phyloP scores from a whole-genome alignment of 164 flowering plant genomes.

The Dillenia suffruticosa region DNA sequence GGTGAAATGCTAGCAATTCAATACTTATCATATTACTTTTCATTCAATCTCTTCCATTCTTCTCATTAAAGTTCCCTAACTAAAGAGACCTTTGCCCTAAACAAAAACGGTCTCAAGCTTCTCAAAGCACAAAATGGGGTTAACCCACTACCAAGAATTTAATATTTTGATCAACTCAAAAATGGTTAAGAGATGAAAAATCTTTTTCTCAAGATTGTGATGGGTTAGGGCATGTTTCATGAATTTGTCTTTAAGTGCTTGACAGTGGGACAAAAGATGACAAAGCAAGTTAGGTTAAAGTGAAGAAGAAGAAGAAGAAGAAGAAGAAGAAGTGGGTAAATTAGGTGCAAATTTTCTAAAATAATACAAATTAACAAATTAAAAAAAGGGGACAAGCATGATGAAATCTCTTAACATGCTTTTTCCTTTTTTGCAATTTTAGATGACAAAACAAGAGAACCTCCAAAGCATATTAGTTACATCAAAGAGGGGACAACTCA shows the following conservation, averaged over 20 bases:
- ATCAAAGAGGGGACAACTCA: conserved; percentile 22
- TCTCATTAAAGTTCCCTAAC: no score
- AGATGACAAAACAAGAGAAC: conserved; percentile 11
- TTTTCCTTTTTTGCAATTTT: conserved; percentile 18
- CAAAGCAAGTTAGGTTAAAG: neutral
- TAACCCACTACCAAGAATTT: no score
- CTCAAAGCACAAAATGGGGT: no score
- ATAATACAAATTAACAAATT: conserved; percentile 5
- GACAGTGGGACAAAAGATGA: neutral
- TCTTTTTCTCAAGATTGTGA: no score
- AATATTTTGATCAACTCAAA: no score
- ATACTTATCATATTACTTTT: no score
- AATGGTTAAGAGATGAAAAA: no score
- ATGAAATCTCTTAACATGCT: conserved; percentile 24
- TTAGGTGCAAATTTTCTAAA: conserved; percentile 6
- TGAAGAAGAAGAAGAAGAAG: neutral
- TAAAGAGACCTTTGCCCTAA: no score
- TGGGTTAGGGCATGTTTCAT: neutral
- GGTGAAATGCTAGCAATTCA: no score
- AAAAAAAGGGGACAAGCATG: conserved; percentile 18
- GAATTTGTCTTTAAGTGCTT: neutral
- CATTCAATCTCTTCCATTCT: no score
- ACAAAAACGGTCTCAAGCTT: no score
- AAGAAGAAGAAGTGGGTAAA: conserved; percentile 8
- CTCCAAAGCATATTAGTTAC: conserved; percentile 1